Conservation (phyloP, 257 asterid species). For the Solanum lycopersicoides region DNA sequence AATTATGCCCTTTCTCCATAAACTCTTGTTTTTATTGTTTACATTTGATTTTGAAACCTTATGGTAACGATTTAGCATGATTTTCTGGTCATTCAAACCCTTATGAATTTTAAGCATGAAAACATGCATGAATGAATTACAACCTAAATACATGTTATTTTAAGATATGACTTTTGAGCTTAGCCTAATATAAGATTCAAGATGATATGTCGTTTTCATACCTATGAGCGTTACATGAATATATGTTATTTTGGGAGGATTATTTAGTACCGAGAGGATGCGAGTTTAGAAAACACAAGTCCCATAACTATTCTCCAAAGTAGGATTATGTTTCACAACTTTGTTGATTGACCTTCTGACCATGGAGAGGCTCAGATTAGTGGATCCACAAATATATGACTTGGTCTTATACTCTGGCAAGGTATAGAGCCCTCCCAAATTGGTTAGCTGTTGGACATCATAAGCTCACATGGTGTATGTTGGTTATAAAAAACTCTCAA, state of each 20-base stretch:
- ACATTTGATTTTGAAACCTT: neutral
- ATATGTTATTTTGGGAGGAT: neutral
- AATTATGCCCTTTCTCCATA: neutral
- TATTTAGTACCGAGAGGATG: neutral
- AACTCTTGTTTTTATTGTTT: neutral
- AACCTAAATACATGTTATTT: neutral
- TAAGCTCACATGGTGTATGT: neutral
- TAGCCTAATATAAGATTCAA: neutral
- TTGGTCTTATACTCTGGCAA: neutral
- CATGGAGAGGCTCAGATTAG: neutral
- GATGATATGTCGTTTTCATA: neutral
- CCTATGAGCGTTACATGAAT: neutral
- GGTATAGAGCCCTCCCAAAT: neutral
- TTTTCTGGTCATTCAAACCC: neutral
- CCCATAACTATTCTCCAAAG: neutral
- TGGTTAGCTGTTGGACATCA: neutral
- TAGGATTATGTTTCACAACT: neutral
- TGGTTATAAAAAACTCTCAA: too few species aligned
- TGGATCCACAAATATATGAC: neutral
- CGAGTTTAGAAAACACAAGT: neutral
- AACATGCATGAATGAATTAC: neutral
- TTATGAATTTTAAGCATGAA: too few species aligned
- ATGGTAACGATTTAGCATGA: too few species aligned
- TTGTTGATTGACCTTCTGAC: neutral
- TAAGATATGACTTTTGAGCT: neutral